Conservation (phyloP, 179 eudicot species). For the Patellifolia procumbens region DNA sequence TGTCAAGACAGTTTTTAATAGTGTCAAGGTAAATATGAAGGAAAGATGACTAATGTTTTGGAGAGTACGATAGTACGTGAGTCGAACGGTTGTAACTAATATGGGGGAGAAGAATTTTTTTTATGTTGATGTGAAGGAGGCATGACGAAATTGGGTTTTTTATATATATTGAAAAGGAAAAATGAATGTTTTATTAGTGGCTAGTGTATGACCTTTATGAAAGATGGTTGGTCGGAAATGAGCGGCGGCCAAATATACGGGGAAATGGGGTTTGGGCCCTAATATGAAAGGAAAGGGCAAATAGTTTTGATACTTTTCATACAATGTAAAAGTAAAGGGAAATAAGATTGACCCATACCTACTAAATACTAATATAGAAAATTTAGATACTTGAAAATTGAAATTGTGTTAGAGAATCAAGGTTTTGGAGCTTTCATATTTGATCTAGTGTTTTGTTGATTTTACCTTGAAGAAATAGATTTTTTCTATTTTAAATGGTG, state of each 20-base stretch:
- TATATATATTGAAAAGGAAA: not conserved
- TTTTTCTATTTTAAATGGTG: no score
- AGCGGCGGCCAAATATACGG: slow-evolving; percentile 17
- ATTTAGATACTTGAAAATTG: not conserved
- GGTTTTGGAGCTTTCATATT: no score
- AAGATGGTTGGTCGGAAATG: slow-evolving; percentile 24
- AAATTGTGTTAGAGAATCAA: no score
- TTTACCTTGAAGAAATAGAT: no score
- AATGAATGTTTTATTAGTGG: not conserved
- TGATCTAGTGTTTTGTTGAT: no score
- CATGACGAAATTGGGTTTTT: not conserved
- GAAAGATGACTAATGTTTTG: no score
- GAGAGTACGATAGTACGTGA: no score
- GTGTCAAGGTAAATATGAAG: no score
- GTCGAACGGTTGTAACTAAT: no score
- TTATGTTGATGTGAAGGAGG: not conserved
- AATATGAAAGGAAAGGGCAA: slow-evolving; percentile 3
- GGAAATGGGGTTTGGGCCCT: slow-evolving; percentile 25
- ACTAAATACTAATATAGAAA: not conserved
- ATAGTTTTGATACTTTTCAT: not conserved
- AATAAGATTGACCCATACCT: slow-evolving; percentile 9
- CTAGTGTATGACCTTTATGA: slow-evolving; percentile 18
- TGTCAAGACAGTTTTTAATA: no score
- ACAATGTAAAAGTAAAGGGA: not conserved
- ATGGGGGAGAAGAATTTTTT: not conserved